Base-by-base conservation (phyloP, 805 yeast species). In the Kodamaea laetipori region DNA sequence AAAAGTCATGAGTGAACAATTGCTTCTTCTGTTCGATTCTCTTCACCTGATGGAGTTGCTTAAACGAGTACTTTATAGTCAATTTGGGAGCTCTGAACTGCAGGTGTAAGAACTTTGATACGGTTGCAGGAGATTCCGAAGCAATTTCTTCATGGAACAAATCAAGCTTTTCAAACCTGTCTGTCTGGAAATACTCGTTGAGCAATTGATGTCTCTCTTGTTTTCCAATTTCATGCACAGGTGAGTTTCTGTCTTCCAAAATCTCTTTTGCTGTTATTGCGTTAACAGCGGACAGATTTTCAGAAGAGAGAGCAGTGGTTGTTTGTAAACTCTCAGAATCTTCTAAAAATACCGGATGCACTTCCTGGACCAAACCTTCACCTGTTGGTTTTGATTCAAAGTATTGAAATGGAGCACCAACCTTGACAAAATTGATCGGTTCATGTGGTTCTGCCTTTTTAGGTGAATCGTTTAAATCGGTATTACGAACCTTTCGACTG, bases 401-500 rank as follows among this genome's bases (percentile, higher is more conserved):
- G 19, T 12, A 30, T n/a, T 30, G 19, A 15, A 13, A 13, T 15
- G 34, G 18, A 30, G 17, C 17, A 5, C 7, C 19, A 19, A 13
- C 13, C 19, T 19, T 12, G 10, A 19, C 2, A 15, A 30, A 30
- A 6, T 15, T 30, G 18, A 30, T 6, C 19, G 32, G 23, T 18
- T 16, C 26, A 34, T 24, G 25, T 17, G 25, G 6, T 17, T 18
- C 37, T 15, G 6, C 15, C 10, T 9, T 19, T 13, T 10, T 10
- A n/a, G 37, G 19, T 10, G 18, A 17, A 8, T 38, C 35, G 18
- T 31, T 32, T 28, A 32, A 38, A 26, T 27, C 34, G n/a, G 36
- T 30, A 15, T 16, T 60, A 48, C 60, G 60, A 50, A 8, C 28
- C 26, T 4, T 57, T 46, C 7, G 53, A 57, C 41, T 48, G 47